phyloP scores from a whole-genome alignment of 139 green algal genomes.

The Coelastrella sp. region DNA sequence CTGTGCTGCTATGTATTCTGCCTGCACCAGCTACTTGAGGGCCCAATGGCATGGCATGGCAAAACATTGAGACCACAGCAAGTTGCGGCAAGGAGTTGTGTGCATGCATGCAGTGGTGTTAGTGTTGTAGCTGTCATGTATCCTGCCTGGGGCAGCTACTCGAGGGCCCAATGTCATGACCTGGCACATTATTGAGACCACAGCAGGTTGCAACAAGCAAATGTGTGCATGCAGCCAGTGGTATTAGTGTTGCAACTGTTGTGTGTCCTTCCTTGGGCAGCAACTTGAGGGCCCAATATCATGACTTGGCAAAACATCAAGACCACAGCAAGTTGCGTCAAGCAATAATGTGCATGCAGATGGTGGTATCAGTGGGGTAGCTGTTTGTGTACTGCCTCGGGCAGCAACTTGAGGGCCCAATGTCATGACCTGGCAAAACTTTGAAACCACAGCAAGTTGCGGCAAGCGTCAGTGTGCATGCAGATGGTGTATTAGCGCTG shows the following conservation, averaged over 20 bases:
- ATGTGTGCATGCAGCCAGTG: conserved; percentile 30
- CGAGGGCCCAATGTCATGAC: conserved; percentile 35
- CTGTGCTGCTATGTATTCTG: too few species aligned
- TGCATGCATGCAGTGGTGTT: conserved; percentile 41
- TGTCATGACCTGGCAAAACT: not conserved
- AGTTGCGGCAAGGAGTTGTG: not conserved
- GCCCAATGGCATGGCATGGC: not conserved
- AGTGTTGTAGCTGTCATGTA: conserved; percentile 26
- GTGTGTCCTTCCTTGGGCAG: not conserved
- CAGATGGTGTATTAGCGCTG: conserved; percentile 23
- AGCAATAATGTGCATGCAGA: conserved; percentile 17
- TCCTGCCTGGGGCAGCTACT: not conserved
- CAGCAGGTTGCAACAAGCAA: too few species aligned
- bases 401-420: too few species aligned
- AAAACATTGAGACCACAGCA: not conserved
- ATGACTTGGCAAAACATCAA: conserved; percentile 16
- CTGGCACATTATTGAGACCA: not conserved
- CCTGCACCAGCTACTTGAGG: too few species aligned
- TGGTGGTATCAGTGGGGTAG: conserved; percentile 12
- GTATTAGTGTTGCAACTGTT: conserved; percentile 24
- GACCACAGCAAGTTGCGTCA: too few species aligned
- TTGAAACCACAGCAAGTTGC: too few species aligned
- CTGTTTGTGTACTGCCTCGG: not conserved
- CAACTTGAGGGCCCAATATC: conserved; percentile 6
- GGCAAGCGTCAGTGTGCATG: too few species aligned